These are phyloP conservation scores for Eucalyptus brandiana DNA, from an alignment of 345 rosid genomes.

Conservation along the genomic window DNA sequence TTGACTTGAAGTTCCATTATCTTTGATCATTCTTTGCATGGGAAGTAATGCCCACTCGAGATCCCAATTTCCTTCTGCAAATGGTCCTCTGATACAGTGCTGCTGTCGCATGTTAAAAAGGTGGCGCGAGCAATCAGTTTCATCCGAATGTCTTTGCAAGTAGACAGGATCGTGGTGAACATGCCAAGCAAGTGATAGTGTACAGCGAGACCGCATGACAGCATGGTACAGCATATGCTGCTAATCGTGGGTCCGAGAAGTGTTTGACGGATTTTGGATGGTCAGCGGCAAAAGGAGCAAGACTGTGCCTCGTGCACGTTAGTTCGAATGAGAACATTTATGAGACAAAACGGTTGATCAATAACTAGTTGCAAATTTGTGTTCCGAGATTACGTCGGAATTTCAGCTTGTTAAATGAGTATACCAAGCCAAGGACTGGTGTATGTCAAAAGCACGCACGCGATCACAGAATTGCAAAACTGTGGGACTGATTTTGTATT, in stretches of 20 bases:
- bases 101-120: constrained; percentile 41
- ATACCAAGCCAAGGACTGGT: constrained; percentile 92
- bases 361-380: background rate
- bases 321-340: background rate
- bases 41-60: constrained; percentile 10
- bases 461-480: constrained; percentile 69
- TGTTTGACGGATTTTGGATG: constrained; percentile 83
- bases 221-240: constrained; percentile 89
- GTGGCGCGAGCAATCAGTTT: background rate
- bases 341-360: background rate
- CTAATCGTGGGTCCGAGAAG: constrained; percentile 70
- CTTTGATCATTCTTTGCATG: background rate
- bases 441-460: constrained; percentile 87
- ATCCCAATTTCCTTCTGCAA: constrained; percentile 81
- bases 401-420: background rate
- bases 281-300: constrained; percentile 30
- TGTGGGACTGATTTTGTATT: constrained; percentile 66
- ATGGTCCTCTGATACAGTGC: constrained; percentile 44
- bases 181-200: background rate
- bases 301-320: too few relatives aligned
- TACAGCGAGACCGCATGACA: constrained; percentile 37
- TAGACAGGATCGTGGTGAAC: background rate
- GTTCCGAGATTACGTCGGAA: background rate
- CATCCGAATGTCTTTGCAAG: background rate
- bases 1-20: background rate